Evolutionary conservation across 176 grass and related monocot species (phyloP).

Genomic region (Rhynchospora breviuscula): DNA sequence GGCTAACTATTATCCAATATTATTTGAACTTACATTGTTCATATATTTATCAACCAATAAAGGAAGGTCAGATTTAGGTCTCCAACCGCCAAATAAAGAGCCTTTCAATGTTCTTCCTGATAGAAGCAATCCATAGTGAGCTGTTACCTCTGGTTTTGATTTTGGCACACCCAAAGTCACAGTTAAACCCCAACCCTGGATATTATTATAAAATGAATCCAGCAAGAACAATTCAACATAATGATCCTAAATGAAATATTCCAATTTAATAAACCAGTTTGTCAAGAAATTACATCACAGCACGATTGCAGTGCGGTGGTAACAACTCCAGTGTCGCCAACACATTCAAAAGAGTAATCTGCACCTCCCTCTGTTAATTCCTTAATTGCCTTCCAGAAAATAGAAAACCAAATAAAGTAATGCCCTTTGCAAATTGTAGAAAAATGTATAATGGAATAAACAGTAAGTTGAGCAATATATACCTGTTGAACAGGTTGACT

Average conservation of each 20-base stretch:
- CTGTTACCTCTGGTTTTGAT: conserved; percentile 54
- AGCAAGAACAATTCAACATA: conserved; percentile 19
- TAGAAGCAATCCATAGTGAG: conserved; percentile 86
- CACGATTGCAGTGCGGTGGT: conserved; percentile 81
- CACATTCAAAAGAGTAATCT: conserved; percentile 94
- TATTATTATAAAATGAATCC: conserved; percentile 11
- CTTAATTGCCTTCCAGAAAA: conserved; percentile 53
- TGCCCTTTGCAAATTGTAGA: neutral
- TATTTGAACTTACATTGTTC: conserved; percentile 44
- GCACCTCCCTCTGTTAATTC: conserved; percentile 79
- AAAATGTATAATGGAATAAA: neutral
- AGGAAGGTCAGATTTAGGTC: conserved; percentile 87
- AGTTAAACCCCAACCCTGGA: conserved; percentile 83
- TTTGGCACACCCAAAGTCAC: conserved; percentile 96
- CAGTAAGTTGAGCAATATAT: neutral
- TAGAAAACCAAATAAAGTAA: conserved; percentile 10
- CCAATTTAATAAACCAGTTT: neutral
- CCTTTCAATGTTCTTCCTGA: conserved; percentile 94
- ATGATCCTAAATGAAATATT: conserved; percentile 13
- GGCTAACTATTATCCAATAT: neutral
- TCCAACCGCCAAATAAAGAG: conserved; percentile 97
- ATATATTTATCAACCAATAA: conserved; percentile 72
- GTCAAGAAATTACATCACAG: conserved; percentile 63
- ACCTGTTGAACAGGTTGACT: conserved; percentile 87
- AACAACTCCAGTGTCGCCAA: conserved; percentile 75